A percentile compares a stretch with the other conserved stretches of the same genome.
Conservation (phyloP, 805 yeast species). For the Candida silvicultrix region DNA sequence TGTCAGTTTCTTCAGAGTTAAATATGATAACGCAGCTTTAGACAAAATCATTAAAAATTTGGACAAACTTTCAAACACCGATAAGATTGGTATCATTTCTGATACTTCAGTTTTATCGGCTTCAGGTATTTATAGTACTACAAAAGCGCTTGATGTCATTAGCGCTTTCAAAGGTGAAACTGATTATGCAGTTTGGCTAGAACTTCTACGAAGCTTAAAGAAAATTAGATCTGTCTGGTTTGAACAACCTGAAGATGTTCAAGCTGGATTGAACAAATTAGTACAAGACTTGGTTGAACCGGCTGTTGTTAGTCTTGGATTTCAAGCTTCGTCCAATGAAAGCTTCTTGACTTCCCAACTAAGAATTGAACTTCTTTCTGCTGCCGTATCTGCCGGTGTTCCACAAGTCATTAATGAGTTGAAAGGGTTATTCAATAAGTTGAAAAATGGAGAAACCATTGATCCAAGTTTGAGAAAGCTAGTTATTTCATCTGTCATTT, state of each 20-base stretch:
- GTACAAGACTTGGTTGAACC: slow-evolving; percentile 45
- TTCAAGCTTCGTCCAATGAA: slow-evolving; percentile 46
- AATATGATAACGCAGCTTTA: slow-evolving; percentile 60
- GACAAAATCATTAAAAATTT: slow-evolving; percentile 51
- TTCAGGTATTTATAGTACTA: slow-evolving; percentile 60
- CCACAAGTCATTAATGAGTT: slow-evolving; percentile 38
- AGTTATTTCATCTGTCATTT: slow-evolving; percentile 55
- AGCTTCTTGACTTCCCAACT: slow-evolving; percentile 58
- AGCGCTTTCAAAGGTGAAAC: slow-evolving; percentile 51
- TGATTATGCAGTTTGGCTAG: slow-evolving; percentile 62
- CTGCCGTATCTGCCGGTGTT: slow-evolving; percentile 50
- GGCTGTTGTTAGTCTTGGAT: slow-evolving; percentile 53
- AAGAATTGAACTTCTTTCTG: slow-evolving; percentile 52
- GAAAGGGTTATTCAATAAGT: slow-evolving; percentile 41
- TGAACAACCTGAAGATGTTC: slow-evolving; percentile 42
- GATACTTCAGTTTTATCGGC: slow-evolving; percentile 64
- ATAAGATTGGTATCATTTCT: slow-evolving; percentile 69
- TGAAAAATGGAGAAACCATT: slow-evolving; percentile 49
- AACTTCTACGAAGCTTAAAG: slow-evolving; percentile 40
- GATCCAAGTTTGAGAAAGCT: slow-evolving; percentile 71
- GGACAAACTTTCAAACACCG: slow-evolving; percentile 57
- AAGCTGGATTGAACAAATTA: slow-evolving; percentile 42
- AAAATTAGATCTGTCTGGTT: slow-evolving; percentile 44
- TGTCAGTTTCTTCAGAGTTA: slow-evolving; percentile 70
- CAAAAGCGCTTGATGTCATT: slow-evolving; percentile 51